These are phyloP conservation scores for Fagopyrum esculentum DNA, from an alignment of 148 eudicot species.

Conservation along the genomic window DNA sequence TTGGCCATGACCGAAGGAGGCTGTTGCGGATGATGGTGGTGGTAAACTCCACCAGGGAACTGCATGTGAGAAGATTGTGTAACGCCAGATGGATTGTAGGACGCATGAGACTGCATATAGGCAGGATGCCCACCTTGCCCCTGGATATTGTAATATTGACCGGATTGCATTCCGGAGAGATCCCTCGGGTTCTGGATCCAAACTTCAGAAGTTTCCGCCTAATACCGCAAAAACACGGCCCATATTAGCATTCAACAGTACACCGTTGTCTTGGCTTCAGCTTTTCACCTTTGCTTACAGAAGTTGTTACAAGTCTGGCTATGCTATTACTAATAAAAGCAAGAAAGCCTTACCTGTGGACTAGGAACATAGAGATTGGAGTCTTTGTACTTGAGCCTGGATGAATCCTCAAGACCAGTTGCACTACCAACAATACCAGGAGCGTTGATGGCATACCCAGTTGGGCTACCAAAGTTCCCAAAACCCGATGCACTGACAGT, in stretches of 20 bases:
- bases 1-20: slow-evolving; percentile 50
- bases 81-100: slow-evolving; percentile 54
- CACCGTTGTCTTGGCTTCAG: not conserved
- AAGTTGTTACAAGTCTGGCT: not conserved
- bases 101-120: slow-evolving; percentile 54
- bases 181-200: slow-evolving; percentile 77
- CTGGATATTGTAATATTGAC: slow-evolving; percentile 30
- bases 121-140: slow-evolving; percentile 38
- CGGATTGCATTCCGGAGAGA: slow-evolving; percentile 52
- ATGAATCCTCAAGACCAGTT: slow-evolving; percentile 65
- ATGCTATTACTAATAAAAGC: not conserved
- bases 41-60: slow-evolving; percentile 71
- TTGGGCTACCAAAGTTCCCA: slow-evolving; percentile 51
- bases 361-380: slow-evolving; percentile 66
- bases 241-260: not conserved
- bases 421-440: slow-evolving; percentile 77
- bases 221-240: slow-evolving; percentile 12
- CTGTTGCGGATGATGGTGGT: slow-evolving; percentile 30
- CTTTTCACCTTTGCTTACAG: not conserved
- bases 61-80: slow-evolving; percentile 83
- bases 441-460: slow-evolving; percentile 71
- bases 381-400: slow-evolving; percentile 84
- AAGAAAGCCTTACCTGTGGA: slow-evolving; percentile 50
- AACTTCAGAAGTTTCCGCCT: slow-evolving; percentile 79
- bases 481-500: slow-evolving; percentile 62